Evolutionary conservation across 768 basidiomycete genomes (phyloP).

Genomic region (Tulasnella calospora): DNA sequence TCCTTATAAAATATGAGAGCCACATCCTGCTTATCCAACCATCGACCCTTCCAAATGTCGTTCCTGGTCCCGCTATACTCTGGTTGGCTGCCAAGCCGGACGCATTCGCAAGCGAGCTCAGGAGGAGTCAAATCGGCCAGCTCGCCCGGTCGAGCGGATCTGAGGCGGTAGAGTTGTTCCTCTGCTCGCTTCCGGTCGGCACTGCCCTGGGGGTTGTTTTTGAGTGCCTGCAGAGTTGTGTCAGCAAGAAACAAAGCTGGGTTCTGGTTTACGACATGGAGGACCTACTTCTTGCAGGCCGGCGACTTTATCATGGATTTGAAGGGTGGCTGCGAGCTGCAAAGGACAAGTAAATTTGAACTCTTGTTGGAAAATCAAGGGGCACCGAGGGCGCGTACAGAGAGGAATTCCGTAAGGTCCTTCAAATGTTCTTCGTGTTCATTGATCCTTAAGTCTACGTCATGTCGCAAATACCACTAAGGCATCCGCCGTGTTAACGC

Average conservation of each 20-base stretch:
- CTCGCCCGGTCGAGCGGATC: background rate
- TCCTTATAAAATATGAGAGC: conserved; percentile 10
- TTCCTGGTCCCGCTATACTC: background rate
- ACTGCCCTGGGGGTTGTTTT: background rate
- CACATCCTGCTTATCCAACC: conserved; percentile 11
- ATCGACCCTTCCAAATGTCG: conserved; percentile 21
- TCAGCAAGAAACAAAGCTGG: background rate
- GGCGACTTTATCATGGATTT: background rate
- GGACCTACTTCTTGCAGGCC: background rate
- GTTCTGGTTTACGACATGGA: background rate
- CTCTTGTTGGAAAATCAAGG: background rate
- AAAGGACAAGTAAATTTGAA: background rate
- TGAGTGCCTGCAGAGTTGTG: background rate
- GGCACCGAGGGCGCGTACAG: background rate
- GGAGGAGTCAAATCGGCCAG: background rate
- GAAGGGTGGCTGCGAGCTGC: background rate
- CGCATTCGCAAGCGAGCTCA: background rate
- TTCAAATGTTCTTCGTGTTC: background rate
- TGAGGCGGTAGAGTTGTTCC: background rate
- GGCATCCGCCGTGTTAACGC: background rate
- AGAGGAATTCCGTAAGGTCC: background rate
- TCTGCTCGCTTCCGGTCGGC: background rate
- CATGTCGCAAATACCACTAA: background rate
- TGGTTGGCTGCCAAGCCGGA: background rate
- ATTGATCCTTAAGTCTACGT: background rate